phyloP scores from a whole-genome alignment of 2,329 filamentous ascomycete genomes.

The Botrytis fragariae region DNA sequence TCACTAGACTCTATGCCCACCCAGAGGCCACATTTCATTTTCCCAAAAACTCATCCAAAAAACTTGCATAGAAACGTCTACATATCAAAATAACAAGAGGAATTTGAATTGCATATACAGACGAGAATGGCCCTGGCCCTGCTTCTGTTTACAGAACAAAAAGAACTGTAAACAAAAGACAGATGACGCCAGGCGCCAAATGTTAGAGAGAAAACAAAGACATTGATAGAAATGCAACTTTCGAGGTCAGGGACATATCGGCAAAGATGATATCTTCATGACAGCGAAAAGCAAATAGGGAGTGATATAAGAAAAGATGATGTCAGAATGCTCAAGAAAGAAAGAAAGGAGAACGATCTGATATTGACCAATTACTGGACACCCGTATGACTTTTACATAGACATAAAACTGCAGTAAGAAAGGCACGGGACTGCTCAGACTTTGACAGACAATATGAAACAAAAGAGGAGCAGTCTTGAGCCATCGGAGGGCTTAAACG shows the following conservation, averaged over 20 bases:
- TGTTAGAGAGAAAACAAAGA: background rate
- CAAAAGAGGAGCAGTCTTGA: background rate
- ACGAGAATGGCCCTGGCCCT: background rate
- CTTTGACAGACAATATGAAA: background rate
- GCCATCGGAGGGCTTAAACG: background rate
- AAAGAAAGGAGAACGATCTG: background rate
- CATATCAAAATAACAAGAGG: background rate
- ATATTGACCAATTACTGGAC: background rate
- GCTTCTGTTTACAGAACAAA: background rate
- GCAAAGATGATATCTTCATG: background rate
- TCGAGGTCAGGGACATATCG: background rate
- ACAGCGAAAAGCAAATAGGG: rapidly evolving
- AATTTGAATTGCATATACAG: background rate
- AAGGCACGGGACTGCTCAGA: background rate
- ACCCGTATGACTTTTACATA: background rate
- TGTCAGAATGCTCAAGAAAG: background rate
- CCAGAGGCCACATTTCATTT: background rate
- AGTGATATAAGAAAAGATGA: background rate
- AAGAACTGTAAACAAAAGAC: background rate
- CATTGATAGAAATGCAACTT: background rate
- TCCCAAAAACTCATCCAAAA: background rate
- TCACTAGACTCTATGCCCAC: background rate
- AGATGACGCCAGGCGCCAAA: background rate
- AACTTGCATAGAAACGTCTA: background rate
- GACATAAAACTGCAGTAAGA: background rate